These are phyloP conservation scores for Cercospora janseana DNA, from an alignment of 2,329 filamentous ascomycete species.

Conservation along the genomic window DNA sequence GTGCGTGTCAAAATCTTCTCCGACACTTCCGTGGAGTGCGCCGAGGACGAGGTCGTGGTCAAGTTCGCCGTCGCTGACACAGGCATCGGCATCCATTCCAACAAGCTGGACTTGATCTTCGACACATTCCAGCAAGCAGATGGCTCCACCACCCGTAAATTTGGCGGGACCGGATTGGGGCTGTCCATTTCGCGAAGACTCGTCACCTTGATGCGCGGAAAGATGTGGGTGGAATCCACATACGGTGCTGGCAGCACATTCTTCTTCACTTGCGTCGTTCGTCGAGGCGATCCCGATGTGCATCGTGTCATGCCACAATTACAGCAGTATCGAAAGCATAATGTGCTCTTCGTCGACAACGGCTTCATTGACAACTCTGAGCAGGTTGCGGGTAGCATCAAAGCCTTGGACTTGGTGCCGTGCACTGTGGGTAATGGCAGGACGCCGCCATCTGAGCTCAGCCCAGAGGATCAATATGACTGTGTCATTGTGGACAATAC, in stretches of 20 bases:
- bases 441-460: conserved; percentile 54
- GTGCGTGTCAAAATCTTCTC: conserved; percentile 89
- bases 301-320: conserved; percentile 78
- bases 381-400: conserved; percentile 76
- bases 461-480: conserved; percentile 70
- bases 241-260: conserved; percentile 91
- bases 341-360: conserved; percentile 92
- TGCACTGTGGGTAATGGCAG: conserved; percentile 77
- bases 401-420: conserved; percentile 74
- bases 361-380: conserved; percentile 73
- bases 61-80: conserved; percentile 96
- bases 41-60: conserved; percentile 79
- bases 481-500: conserved; percentile 95
- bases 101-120: conserved; percentile 96
- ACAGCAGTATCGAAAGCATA: conserved; percentile 85
- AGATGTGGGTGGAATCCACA: conserved; percentile 92
- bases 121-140: conserved; percentile 99
- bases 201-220: conserved; percentile 93
- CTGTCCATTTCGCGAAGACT: conserved; percentile 93
- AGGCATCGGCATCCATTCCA: conserved; percentile 90
- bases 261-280: conserved; percentile 92
- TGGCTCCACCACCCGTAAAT: conserved; percentile 92
- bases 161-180: conserved; percentile 90
- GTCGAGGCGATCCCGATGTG: conserved; percentile 76
- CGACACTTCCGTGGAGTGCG: conserved; percentile 63